phyloP scores from a whole-genome alignment of 768 basidiomycete genomes.

The Termitomyces sp. region DNA sequence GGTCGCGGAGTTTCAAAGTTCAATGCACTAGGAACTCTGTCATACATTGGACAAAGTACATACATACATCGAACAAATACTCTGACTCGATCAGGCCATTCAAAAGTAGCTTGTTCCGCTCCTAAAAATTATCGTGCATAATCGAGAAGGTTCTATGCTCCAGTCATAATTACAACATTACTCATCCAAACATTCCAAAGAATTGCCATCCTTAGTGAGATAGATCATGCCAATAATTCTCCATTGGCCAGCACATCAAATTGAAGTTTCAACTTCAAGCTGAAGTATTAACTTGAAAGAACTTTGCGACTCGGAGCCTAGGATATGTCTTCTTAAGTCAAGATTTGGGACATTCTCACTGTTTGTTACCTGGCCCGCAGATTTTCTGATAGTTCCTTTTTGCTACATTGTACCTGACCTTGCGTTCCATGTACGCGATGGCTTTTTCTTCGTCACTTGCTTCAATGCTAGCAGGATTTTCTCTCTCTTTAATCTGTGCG shows the following conservation, averaged over 20 bases:
- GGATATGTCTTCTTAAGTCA: background rate
- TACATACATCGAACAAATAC: too few relatives aligned
- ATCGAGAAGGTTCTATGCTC: too few relatives aligned
- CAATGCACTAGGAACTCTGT: too few relatives aligned
- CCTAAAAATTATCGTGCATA: too few relatives aligned
- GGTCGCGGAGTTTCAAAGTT: too few relatives aligned
- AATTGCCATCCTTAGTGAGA: too few relatives aligned
- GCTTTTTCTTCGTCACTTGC: background rate
- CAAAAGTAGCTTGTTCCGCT: too few relatives aligned
- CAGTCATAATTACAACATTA: too few relatives aligned
- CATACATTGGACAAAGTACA: too few relatives aligned
- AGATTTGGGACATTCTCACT: background rate
- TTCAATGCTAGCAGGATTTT: background rate
- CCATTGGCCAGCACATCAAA: too few relatives aligned
- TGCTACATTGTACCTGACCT: background rate
- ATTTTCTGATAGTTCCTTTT: background rate
- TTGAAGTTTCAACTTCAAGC: background rate
- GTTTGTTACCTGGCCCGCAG: background rate
- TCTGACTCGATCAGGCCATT: too few relatives aligned
- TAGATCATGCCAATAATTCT: background rate
- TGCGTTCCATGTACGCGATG: background rate
- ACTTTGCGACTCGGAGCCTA: background rate
- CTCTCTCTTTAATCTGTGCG: background rate
- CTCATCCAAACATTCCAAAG: too few relatives aligned
- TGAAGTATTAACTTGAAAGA: background rate